A percentile compares a stretch with the other conserved stretches of the same genome.
Conservation (phyloP, 2,329 filamentous ascomycete genomes). For the Drechslerella coelobrocha region DNA sequence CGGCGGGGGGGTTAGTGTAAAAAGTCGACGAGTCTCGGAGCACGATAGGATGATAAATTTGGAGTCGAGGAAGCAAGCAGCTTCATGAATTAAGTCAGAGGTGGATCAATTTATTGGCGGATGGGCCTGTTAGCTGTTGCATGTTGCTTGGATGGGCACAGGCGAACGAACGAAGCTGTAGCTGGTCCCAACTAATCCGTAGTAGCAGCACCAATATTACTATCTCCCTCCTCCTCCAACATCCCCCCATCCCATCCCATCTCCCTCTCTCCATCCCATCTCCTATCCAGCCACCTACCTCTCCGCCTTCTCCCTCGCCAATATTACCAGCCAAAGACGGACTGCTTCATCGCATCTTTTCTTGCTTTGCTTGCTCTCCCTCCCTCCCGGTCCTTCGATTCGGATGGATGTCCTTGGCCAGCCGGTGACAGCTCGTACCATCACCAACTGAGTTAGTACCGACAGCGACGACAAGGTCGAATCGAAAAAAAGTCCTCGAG, state of each 20-base stretch:
- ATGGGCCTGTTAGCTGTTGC: no score
- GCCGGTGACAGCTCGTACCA: constrained; percentile 5
- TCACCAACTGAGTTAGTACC: constrained; percentile 10
- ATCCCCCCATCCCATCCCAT: constrained; percentile 15
- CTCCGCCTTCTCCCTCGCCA: constrained; percentile 27
- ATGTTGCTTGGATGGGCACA: no score
- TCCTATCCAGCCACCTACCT: constrained; percentile 57
- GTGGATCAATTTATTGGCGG: no score
- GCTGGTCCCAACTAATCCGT: no score
- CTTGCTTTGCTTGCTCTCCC: constrained; percentile 19
- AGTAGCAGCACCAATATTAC: no score
- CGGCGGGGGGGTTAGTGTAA: neutral
- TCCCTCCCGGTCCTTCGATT: constrained; percentile 18
- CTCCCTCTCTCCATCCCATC: constrained; percentile 57
- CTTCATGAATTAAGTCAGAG: no score
- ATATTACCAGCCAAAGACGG: constrained; percentile 12
- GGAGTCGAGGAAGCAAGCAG: no score
- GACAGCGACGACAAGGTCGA: constrained; percentile 1
- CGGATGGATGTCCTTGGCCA: constrained; percentile 1
- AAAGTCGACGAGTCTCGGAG: no score
- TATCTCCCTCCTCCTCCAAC: constrained; percentile 13
- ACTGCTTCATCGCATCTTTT: constrained; percentile 1
- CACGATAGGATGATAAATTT: no score
- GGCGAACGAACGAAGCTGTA: no score
- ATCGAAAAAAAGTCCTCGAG: neutral